A percentile compares a stretch with the other conserved stretches of the same genome.
These are phyloP conservation scores for Plasmodium chabaudi DNA, from an alignment of 169 alveolate genomes.

Conservation along the genomic window DNA sequence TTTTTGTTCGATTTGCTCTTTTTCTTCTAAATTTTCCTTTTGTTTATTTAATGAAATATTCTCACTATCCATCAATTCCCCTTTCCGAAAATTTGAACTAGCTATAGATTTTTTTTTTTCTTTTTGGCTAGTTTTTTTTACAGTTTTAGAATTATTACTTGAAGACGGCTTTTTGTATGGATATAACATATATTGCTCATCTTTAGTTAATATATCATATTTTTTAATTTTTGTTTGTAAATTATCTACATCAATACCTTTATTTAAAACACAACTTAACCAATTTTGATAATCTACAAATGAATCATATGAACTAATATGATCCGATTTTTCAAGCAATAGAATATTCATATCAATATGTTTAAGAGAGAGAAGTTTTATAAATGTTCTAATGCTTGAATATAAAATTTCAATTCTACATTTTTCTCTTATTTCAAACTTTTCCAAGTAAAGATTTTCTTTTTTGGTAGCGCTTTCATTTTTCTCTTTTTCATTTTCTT, in stretches of 20 bases:
- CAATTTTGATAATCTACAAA: constrained; percentile 60
- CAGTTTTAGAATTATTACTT: background rate
- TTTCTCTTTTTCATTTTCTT: background rate
- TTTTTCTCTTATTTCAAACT: constrained; percentile 76
- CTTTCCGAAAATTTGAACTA: constrained; percentile 52
- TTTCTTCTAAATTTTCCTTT: background rate
- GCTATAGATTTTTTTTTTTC: constrained; percentile 15
- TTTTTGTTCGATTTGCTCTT: background rate
- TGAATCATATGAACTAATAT: constrained; percentile 50
- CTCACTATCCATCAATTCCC: constrained; percentile 56
- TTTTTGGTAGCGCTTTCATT: background rate
- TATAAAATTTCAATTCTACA: constrained; percentile 64
- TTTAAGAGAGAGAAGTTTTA: constrained; percentile 20
- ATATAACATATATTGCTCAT: constrained; percentile 38
- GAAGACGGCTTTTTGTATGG: constrained; percentile 19
- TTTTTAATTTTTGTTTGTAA: constrained; percentile 29
- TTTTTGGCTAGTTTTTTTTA: no score
- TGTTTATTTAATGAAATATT: background rate
- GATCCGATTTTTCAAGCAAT: constrained; percentile 1
- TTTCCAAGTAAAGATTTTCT: constrained; percentile 47
- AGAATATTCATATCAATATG: constrained; percentile 37
- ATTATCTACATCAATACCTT: constrained; percentile 5
- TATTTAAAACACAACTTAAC: constrained; percentile 46
- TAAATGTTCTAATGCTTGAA: constrained; percentile 37
- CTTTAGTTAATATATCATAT: constrained; percentile 46